These are phyloP conservation scores for Phaseolus coccineus DNA, from an alignment of 331 rosid species.

Conservation along the genomic window DNA sequence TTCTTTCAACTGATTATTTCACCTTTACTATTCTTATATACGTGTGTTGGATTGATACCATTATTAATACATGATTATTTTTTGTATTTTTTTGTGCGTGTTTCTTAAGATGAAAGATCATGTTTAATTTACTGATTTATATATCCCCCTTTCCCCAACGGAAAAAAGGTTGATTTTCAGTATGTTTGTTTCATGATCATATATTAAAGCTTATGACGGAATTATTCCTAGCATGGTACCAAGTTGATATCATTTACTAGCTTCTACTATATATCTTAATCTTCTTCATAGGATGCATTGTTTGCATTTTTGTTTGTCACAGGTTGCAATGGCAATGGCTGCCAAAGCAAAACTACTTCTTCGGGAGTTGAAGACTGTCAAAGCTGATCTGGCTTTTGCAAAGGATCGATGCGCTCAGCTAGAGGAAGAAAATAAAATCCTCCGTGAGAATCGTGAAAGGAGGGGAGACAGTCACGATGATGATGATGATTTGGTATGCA, in stretches of 20 bases:
- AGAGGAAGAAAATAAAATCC: constrained; percentile 92
- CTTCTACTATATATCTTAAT: constrained; percentile 7
- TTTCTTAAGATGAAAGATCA: neutral
- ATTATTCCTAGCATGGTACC: constrained; percentile 22
- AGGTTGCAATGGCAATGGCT: constrained; percentile 99
- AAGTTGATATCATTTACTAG: constrained; percentile 11
- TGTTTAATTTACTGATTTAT: neutral
- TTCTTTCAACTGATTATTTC: constrained; percentile 1
- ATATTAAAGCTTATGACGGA: neutral
- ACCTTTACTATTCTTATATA: neutral
- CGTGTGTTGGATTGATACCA: neutral
- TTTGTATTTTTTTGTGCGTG: neutral
- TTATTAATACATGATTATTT: neutral
- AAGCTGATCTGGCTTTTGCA: constrained; percentile 97
- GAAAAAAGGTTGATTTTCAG: constrained; percentile 4
- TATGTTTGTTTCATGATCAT: neutral
- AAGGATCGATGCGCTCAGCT: constrained; percentile 98
- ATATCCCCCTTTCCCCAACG: neutral
- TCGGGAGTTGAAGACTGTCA: constrained; percentile 97
- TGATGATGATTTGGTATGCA: constrained; percentile 90
- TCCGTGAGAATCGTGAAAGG: constrained; percentile 89
- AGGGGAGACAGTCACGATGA: constrained; percentile 88
- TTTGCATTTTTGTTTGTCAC: constrained; percentile 52
- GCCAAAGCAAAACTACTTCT: constrained; percentile 98
- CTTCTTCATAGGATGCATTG: constrained; percentile 37